A percentile compares a stretch with the other conserved stretches of the same genome.
Conservation (phyloP, 2,329 filamentous ascomycete genomes). For the Fusarium lateritium region DNA sequence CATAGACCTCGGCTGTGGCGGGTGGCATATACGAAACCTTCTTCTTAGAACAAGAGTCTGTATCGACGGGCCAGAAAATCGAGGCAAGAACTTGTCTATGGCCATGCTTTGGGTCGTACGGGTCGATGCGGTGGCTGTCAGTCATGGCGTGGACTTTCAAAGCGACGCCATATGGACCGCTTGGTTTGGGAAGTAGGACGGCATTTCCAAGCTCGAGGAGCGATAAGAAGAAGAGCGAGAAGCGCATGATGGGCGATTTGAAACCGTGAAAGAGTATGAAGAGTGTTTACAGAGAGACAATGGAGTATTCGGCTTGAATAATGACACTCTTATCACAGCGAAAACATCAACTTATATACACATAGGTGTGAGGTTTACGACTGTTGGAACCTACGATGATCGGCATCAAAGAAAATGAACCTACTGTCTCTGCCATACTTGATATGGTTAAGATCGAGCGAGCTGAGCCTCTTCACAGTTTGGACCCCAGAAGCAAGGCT, state of each 20-base stretch:
- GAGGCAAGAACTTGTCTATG: conserved; percentile 50
- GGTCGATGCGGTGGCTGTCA: conserved; percentile 52
- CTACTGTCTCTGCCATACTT: neutral
- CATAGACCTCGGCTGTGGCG: conserved; percentile 50
- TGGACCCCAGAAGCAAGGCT: neutral
- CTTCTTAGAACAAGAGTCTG: conserved; percentile 38
- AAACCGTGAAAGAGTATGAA: neutral
- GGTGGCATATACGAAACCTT: conserved; percentile 55
- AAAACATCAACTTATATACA: conserved; percentile 7
- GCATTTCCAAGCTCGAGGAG: conserved; percentile 40
- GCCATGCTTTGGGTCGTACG: conserved; percentile 48
- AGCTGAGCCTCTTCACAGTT: neutral
- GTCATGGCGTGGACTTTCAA: conserved; percentile 48
- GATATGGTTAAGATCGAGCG: conserved; percentile 30
- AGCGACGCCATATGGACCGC: conserved; percentile 52
- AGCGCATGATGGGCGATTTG: conserved; percentile 33
- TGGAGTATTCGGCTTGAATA: neutral
- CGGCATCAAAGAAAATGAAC: neutral
- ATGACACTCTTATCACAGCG: neutral
- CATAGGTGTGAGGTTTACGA: no score
- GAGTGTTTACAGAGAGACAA: neutral
- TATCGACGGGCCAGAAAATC: conserved; percentile 52
- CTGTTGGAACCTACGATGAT: neutral
- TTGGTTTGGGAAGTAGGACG: conserved; percentile 48
- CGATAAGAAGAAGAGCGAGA: conserved; percentile 26